A percentile compares a stretch with the other conserved stretches of the same genome.
phyloP scores from a whole-genome alignment of 164 flowering plant genomes.

The Nymphaea colorata region DNA sequence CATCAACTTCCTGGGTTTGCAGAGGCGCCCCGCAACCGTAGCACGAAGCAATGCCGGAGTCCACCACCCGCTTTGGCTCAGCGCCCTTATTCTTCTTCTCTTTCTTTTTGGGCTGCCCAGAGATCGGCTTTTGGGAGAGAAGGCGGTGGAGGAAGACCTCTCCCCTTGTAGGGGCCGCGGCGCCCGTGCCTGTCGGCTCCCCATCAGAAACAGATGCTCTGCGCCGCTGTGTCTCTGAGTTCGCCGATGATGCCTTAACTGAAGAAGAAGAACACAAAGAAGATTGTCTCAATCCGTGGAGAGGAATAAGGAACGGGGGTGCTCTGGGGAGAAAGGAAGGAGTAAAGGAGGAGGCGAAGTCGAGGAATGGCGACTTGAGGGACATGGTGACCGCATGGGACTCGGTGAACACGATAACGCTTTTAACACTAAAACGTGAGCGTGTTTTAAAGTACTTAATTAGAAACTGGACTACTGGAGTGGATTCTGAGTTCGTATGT shows the following conservation, averaged over 20 bases:
- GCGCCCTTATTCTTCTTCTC: conserved; percentile 31
- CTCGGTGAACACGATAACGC: too few species aligned
- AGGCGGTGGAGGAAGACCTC: conserved; percentile 54
- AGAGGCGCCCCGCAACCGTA: conserved; percentile 98
- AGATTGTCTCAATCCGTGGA: neutral
- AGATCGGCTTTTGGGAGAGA: conserved; percentile 17
- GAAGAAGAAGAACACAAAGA: neutral
- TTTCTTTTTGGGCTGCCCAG: conserved; percentile 12
- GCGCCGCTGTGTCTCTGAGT: neutral
- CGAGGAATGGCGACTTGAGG: neutral
- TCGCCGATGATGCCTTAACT: neutral
- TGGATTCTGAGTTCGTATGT: too few species aligned
- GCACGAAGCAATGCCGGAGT: conserved; percentile 32
- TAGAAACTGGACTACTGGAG: too few species aligned
- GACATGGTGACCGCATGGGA: neutral
- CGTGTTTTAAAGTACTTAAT: too few species aligned
- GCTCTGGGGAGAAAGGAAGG: neutral
- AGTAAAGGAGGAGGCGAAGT: neutral
- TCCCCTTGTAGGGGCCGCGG: conserved; percentile 78
- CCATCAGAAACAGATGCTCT: neutral
- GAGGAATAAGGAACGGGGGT: neutral
- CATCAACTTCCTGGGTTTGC: conserved; percentile 61
- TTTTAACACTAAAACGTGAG: too few species aligned
- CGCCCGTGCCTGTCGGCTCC: conserved; percentile 31
- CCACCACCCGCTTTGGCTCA: conserved; percentile 16